These are phyloP conservation scores for Sporothrix protearum DNA, from an alignment of 2,329 filamentous ascomycete genomes.

Conservation along the genomic window DNA sequence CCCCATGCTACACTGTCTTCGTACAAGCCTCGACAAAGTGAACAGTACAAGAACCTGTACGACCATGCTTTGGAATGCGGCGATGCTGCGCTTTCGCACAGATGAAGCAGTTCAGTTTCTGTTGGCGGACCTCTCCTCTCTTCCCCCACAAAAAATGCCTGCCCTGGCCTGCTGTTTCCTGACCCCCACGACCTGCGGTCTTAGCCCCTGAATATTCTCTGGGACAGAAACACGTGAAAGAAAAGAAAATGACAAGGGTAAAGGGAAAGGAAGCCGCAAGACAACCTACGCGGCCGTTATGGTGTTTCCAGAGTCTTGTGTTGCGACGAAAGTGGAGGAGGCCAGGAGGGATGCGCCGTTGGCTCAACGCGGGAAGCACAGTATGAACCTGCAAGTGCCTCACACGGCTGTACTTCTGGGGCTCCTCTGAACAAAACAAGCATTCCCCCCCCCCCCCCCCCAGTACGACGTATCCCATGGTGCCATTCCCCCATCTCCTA, in stretches of 20 bases:
- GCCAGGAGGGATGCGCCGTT: neutral
- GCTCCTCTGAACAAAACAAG: neutral
- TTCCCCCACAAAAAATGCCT: neutral
- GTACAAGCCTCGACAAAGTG: neutral
- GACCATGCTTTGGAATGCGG: neutral
- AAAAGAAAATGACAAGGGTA: neutral
- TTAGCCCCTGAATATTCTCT: neutral
- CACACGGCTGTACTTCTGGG: slow-evolving; percentile 12
- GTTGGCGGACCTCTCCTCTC: neutral
- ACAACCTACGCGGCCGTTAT: neutral
- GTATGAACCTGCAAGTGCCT: neutral
- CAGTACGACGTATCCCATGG: neutral
- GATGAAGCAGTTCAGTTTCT: neutral
- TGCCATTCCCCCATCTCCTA: neutral
- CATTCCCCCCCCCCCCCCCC: neutral
- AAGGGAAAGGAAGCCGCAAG: neutral
- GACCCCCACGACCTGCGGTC: neutral
- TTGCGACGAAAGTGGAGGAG: too few relatives aligned
- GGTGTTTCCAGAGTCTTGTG: neutral
- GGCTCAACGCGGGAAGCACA: slow-evolving; percentile 14
- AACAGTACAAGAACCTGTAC: too few relatives aligned
- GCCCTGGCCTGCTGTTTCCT: neutral
- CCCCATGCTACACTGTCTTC: neutral
- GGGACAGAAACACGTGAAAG: neutral
- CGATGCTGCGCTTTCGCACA: neutral